Evolutionary conservation across 495 filamentous ascomycete genomes (phyloP).

Genomic region (Lineolata rhizophorae): DNA sequence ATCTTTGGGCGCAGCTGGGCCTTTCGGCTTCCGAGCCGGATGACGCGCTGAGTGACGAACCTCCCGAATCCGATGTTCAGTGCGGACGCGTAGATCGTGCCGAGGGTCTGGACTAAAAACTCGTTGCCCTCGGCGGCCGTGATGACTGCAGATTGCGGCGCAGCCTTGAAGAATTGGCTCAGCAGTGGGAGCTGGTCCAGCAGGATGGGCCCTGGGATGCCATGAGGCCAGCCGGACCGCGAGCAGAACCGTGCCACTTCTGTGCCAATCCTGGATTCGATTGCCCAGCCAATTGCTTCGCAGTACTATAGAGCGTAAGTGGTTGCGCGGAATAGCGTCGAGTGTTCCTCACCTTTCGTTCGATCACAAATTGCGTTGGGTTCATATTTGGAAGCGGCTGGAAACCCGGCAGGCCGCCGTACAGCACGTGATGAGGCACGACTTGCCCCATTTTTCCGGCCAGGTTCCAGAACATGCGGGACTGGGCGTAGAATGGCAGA

Average conservation of each 20-base stretch:
- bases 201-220: neutral
- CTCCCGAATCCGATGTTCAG: slow-evolving; percentile 1
- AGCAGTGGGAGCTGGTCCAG: slow-evolving; percentile 2
- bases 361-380: no score
- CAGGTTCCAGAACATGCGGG: no score
- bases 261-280: slow-evolving; percentile 1
- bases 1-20: neutral
- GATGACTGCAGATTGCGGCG: neutral
- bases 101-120: slow-evolving; percentile 1
- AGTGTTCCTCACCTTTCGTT: no score
- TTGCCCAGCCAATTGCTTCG: no score
- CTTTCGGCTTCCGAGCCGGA: slow-evolving; percentile 1
- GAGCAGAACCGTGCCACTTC: slow-evolving; percentile 1
- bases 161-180: neutral
- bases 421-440: no score
- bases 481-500: no score
- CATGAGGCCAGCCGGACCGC: neutral
- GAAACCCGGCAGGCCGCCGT: no score
- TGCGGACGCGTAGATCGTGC: neutral
- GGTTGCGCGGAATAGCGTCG: no score
- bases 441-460: no score
- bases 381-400: no score
- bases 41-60: neutral
- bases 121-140: slow-evolving; percentile 1
- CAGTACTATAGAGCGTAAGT: no score